Evolutionary conservation across 2,329 filamentous ascomycete genomes (phyloP).

Genomic region (Fusarium heterosporum): DNA sequence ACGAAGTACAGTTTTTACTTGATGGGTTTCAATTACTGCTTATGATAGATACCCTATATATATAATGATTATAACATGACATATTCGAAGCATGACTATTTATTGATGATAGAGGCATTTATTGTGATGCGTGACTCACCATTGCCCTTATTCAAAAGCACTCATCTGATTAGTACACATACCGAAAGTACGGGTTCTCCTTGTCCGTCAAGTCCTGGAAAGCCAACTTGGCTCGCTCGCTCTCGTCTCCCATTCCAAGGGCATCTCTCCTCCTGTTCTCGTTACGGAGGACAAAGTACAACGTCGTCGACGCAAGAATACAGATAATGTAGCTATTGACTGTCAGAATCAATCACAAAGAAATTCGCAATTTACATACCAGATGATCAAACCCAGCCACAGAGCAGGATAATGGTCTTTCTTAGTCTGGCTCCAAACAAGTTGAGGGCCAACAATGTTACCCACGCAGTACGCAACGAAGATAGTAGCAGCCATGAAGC

Average conservation of each 20-base stretch:
- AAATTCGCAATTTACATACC: conserved; percentile 51
- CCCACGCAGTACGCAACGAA: conserved; percentile 82
- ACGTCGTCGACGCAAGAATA: conserved; percentile 64
- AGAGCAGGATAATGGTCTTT: conserved; percentile 75
- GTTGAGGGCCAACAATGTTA: conserved; percentile 80
- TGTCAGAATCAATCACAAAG: not conserved
- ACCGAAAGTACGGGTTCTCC: conserved; percentile 75
- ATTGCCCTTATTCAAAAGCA: not conserved
- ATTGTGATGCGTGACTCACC: not conserved
- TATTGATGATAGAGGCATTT: not conserved
- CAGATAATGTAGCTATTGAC: conserved; percentile 72
- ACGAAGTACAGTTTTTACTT: not conserved
- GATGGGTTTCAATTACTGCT: conserved; percentile 5
- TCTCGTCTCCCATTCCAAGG: conserved; percentile 63
- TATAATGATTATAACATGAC: conserved; percentile 36
- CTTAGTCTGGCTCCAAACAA: conserved; percentile 75
- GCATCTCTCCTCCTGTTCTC: conserved; percentile 68
- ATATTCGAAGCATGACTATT: not conserved
- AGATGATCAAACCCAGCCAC: conserved; percentile 76
- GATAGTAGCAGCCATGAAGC: conserved; percentile 77
- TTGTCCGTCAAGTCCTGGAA: conserved; percentile 77
- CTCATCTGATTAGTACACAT: conserved; percentile 53
- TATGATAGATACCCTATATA: conserved; percentile 29
- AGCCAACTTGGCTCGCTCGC: conserved; percentile 71
- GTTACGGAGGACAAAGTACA: conserved; percentile 69